Evolutionary conservation across 768 basidiomycete genomes (phyloP), one percentile per base, ranked within the genome.

Genomic region (Psilocybe cyanescens): DNA sequence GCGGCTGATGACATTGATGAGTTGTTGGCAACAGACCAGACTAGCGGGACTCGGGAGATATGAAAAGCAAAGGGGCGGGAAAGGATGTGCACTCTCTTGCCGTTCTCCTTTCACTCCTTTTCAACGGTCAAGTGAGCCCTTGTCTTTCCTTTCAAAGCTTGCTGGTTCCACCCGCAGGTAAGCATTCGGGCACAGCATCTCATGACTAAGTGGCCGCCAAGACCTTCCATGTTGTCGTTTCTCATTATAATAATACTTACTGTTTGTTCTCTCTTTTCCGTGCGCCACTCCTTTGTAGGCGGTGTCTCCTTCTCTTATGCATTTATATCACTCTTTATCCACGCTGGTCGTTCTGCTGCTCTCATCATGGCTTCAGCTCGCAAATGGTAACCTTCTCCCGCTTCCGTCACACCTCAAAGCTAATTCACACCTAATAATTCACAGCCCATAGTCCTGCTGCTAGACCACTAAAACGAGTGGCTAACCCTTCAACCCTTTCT

Each of bases 381-480:
- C 68, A 33, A 58, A 72, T 58, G 79, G 81, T 79, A 70, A 65
- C 68, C 31, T 62, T 60, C 52, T 17, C 45, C 57, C 47, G 9
- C 52, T 33, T 17, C 46, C 24, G n/a, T 33, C 64, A 17, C 39
- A 29, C 24, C 37, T 41, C 30, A 49, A 49, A 56, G 19, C 46
- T 51, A 35, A 60, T 33, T 41, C 33, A 30, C 41, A 60, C 53
- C 52, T 48, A 29, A 58, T 63, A 47, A 31, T 48, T 29, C 53
- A 55, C 66, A 87, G 86, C 83, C 45, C 79, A 80, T 68, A 85
- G 82, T 68, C 65, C 77, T 37, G 75, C 78, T 60, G 76, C 79
- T 61, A 72, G 80, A 52, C 82, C 82, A 33, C 61, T 88, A 62
- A 85, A 81, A 66, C 75, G 80, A 62, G 67, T 85, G 17, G 79